phyloP scores from a whole-genome alignment of 2,329 filamentous ascomycete genomes.

The Fragosphaeria purpurea region DNA sequence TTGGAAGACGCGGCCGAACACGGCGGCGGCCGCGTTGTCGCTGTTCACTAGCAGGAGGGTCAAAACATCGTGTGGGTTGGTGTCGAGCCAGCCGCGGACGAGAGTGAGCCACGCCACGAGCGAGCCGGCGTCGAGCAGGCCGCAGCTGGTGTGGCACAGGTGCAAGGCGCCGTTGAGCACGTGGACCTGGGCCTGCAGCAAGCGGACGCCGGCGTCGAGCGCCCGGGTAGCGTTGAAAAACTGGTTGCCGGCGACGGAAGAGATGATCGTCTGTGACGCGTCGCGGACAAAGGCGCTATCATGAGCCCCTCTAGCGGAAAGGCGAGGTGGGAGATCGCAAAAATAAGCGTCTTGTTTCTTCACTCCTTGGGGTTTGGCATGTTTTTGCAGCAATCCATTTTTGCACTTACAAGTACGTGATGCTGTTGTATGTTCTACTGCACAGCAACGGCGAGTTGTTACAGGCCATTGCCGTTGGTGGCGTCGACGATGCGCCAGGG shows the following conservation, averaged over 20 bases:
- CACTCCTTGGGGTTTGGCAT: no score
- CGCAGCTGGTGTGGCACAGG: conserved; percentile 61
- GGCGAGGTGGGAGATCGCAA: no score
- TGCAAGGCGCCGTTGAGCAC: conserved; percentile 46
- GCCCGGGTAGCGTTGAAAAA: conserved; percentile 63
- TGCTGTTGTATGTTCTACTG: conserved; percentile 58
- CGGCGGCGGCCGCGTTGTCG: conserved; percentile 43
- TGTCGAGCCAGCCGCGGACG: conserved; percentile 60
- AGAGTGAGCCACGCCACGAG: conserved; percentile 52
- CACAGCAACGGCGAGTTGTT: conserved; percentile 75
- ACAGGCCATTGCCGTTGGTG: conserved; percentile 39
- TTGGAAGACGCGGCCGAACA: conserved; percentile 46
- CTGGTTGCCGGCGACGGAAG: conserved; percentile 60
- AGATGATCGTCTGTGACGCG: conserved; percentile 43
- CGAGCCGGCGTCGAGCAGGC: conserved; percentile 57
- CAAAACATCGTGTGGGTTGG: conserved; percentile 63
- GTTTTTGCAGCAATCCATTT: no score
- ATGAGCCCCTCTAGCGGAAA: conserved; percentile 47
- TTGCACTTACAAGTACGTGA: conserved; percentile 53
- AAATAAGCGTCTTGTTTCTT: no score
- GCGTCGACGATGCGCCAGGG: not conserved
- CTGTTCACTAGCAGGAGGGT: conserved; percentile 66
- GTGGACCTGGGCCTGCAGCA: conserved; percentile 66
- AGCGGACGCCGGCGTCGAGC: conserved; percentile 58
- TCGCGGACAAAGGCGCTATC: conserved; percentile 64